Base-by-base conservation (phyloP, 768 basidiomycete genomes). In the Lyophyllum semitale region DNA sequence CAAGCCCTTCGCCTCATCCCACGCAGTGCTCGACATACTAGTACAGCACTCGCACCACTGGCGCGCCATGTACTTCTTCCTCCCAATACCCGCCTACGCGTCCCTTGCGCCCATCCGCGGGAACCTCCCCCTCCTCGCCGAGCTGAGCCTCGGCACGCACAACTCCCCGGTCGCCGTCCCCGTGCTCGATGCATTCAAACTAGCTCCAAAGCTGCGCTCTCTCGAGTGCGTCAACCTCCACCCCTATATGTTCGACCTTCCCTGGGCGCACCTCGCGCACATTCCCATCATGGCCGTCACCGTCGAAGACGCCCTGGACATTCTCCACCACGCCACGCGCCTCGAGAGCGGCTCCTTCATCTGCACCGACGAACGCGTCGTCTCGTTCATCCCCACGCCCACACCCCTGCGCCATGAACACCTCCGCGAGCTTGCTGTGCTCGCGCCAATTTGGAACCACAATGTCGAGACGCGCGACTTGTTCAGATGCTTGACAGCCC, bases 361-460 rank as follows among this genome's bases (percentile, higher is more conserved):
- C 25, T 63, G 48, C 40, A 53, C 55, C 35, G 54, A 61, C 30
- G 57, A 51, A 6, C 35, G 33, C 51, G 41, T 40, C 9, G 33
- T 25, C 30, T 45, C 48, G 41, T 45, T 46, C 27, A 18, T 56
- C 37, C 55, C 46, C 12, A 48, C 42, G 20, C 55, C 29, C 29
- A 53, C 33, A 33, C 51, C 61, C 12, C 53, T 74, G 13, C 63
- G 63, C 20, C 74, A 76, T 50, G 57, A 63, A n/a, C 61, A 66
- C 43, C 64, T 76, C 26, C 69, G 66, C 30, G 63, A 69, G 32
- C 62, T 77, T 25, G 69, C 74, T 37, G 69, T 77, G 48, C 69
- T 76, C 58, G 70, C 74, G 11, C 67, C 73, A 8, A 65, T 67
- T 1, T 72, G 68, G 65, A 70, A 73, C 61, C 69, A 74, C 55